These are phyloP conservation scores for Nymphaea colorata DNA, from an alignment of 164 flowering plant species.

Conservation along the genomic window DNA sequence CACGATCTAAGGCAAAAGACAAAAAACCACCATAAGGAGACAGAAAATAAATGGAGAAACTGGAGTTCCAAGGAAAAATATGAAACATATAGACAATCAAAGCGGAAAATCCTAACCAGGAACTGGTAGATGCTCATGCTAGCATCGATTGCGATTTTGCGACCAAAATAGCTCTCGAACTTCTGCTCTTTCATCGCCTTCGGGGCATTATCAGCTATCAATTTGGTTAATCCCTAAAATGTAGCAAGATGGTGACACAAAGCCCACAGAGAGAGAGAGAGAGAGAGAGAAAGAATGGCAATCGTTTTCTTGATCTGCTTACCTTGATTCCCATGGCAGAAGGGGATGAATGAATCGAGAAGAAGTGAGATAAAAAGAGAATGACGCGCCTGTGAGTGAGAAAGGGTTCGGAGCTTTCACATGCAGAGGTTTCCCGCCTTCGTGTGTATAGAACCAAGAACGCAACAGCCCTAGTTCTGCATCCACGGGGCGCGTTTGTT, in stretches of 20 bases:
- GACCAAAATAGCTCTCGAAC: slow-evolving; percentile 84
- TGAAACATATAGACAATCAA: no score
- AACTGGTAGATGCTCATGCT: slow-evolving; percentile 99
- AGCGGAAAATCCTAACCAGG: slow-evolving; percentile 36
- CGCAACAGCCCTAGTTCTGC: no score
- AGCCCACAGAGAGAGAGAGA: not conserved
- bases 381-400: no score
- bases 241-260: not conserved
- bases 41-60: not conserved
- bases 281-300: not conserved
- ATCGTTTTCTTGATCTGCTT: not conserved
- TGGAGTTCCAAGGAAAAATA: no score
- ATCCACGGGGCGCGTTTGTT: no score
- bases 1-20: slow-evolving; percentile 43
- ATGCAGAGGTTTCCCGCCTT: no score
- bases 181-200: slow-evolving; percentile 86
- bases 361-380: not conserved
- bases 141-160: slow-evolving; percentile 89
- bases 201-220: slow-evolving; percentile 88
- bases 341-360: not conserved
- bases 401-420: no score
- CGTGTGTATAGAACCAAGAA: no score
- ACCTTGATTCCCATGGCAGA: slow-evolving; percentile 18
- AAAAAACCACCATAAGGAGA: not conserved
- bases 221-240: slow-evolving; percentile 91